Percentiles rank a stretch among this genome's conserved stretches.
Evolutionary conservation across 2,329 filamentous ascomycete genomes (phyloP).

Genomic region (Ophiocordyceps camponoti-saundersi): DNA sequence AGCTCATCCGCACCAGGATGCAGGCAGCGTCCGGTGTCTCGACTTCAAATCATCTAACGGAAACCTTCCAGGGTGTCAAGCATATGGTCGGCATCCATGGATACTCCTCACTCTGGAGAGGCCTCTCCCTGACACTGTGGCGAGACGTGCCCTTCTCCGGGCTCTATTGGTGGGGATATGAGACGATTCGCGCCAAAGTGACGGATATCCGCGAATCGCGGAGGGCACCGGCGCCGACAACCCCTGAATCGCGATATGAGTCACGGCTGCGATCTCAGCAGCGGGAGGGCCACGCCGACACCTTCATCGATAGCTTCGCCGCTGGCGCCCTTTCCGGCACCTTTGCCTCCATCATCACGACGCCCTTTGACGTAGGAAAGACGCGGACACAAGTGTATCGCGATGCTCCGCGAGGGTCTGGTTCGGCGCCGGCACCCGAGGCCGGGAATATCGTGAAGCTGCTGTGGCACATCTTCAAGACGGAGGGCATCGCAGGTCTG

Average conservation of each 20-base stretch:
- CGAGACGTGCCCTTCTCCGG: conserved; percentile 93
- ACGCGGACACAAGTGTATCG: conserved; percentile 77
- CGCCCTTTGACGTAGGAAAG: conserved; percentile 94
- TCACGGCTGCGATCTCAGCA: conserved; percentile 40
- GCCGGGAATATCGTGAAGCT: conserved; percentile 64
- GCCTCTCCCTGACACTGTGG: conserved; percentile 83
- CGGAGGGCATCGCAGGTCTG: conserved; percentile 64
- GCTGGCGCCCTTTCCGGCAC: conserved; percentile 73
- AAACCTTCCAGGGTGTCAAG: conserved; percentile 59
- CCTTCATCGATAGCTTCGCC: conserved; percentile 77
- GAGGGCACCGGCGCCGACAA: conserved; percentile 17
- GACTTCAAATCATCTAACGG: conserved; percentile 53
- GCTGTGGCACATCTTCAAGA: conserved; percentile 78
- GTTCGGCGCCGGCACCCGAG: conserved; percentile 40
- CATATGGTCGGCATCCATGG: conserved; percentile 67
- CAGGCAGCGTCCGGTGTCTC: conserved; percentile 53
- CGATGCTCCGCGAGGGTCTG: conserved; percentile 23
- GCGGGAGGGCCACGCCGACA: conserved; percentile 54
- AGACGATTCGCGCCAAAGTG: conserved; percentile 57
- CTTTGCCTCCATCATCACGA: conserved; percentile 75
- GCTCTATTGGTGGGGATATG: conserved; percentile 97
- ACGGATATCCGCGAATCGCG: conserved; percentile 47
- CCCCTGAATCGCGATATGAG: conserved; percentile 20
- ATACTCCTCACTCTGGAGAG: conserved; percentile 75
- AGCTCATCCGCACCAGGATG: conserved; percentile 84